Conservation (phyloP, 73 alveolate genomes). For the Blepharisma stoltei region DNA sequence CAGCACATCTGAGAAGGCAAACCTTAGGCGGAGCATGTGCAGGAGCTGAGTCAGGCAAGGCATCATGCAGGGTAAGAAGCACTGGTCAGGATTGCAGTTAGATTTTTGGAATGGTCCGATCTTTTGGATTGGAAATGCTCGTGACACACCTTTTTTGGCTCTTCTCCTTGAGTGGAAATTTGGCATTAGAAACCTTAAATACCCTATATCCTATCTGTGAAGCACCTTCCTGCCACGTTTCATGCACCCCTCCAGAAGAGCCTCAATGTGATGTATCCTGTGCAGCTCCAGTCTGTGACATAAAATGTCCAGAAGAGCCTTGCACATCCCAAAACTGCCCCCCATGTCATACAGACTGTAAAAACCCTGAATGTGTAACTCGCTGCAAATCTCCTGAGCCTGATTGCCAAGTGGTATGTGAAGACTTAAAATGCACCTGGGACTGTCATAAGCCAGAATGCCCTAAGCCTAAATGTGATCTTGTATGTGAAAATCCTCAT, state of each 20-base stretch:
- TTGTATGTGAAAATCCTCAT: conserved; percentile 28
- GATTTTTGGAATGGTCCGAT: too few relatives aligned
- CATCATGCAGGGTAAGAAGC: too few relatives aligned
- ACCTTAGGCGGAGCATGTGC: too few relatives aligned
- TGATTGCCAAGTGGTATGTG: conserved; percentile 18
- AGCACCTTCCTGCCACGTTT: background rate
- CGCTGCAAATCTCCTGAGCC: conserved; percentile 18
- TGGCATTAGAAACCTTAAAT: too few relatives aligned
- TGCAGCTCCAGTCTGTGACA: conserved; percentile 5
- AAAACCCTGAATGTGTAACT: conserved; percentile 20
- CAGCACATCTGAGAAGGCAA: too few relatives aligned
- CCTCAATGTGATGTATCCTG: conserved; percentile 9
- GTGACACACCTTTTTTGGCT: too few relatives aligned
- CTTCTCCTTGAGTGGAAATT: too few relatives aligned
- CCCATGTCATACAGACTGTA: background rate
- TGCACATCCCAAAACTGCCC: conserved; percentile 8
- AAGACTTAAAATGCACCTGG: background rate
- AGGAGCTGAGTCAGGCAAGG: too few relatives aligned
- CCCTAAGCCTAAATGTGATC: conserved; percentile 21
- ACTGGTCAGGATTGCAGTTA: too few relatives aligned
- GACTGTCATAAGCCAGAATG: conserved; percentile 27
- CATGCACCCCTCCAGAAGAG: conserved; percentile 1
- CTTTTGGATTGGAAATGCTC: too few relatives aligned
- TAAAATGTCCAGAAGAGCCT: conserved; percentile 29
- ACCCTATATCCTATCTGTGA: too few relatives aligned